phyloP scores from a whole-genome alignment of 2,329 filamentous ascomycete genomes.

The Teratosphaeria gauchensis region DNA sequence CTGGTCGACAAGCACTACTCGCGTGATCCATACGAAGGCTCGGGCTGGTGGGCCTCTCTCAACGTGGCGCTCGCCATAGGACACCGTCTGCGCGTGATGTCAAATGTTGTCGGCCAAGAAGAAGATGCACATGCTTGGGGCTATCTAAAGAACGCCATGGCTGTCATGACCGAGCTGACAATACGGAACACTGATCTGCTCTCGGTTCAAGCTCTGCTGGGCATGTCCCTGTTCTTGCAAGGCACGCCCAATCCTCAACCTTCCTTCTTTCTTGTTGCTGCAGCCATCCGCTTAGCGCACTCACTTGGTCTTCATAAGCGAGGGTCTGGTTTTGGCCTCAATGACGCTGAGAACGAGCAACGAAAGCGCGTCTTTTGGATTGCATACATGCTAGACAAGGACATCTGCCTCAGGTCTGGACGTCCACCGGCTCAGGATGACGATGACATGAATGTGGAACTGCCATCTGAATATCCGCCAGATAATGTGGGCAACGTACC shows the following conservation, averaged over 20 bases:
- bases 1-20: conserved; percentile 92
- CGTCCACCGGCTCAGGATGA: conserved; percentile 64
- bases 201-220: conserved; percentile 86
- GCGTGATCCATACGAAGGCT: conserved; percentile 81
- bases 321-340: conserved; percentile 85
- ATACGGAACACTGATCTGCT: conserved; percentile 94
- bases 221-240: conserved; percentile 89
- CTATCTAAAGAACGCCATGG: conserved; percentile 93
- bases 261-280: conserved; percentile 80
- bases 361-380: conserved; percentile 72
- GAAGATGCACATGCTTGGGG: conserved; percentile 94
- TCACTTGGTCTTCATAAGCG: conserved; percentile 93
- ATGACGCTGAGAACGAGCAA: conserved; percentile 89
- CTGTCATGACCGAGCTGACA: conserved; percentile 80
- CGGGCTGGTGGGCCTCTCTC: conserved; percentile 96
- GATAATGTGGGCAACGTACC: conserved; percentile 95
- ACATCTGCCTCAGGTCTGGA: conserved; percentile 63
- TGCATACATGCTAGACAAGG: conserved; percentile 63
- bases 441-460: conserved; percentile 88
- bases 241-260: conserved; percentile 95
- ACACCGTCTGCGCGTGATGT: conserved; percentile 88
- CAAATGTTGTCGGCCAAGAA: conserved; percentile 78
- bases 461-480: conserved; percentile 79
- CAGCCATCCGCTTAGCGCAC: conserved; percentile 81
- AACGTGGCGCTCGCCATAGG: conserved; percentile 92